Percentiles rank a stretch among this genome's conserved stretches.
phyloP scores from a whole-genome alignment of 768 basidiomycete species.

The Termitomyces sp. region DNA sequence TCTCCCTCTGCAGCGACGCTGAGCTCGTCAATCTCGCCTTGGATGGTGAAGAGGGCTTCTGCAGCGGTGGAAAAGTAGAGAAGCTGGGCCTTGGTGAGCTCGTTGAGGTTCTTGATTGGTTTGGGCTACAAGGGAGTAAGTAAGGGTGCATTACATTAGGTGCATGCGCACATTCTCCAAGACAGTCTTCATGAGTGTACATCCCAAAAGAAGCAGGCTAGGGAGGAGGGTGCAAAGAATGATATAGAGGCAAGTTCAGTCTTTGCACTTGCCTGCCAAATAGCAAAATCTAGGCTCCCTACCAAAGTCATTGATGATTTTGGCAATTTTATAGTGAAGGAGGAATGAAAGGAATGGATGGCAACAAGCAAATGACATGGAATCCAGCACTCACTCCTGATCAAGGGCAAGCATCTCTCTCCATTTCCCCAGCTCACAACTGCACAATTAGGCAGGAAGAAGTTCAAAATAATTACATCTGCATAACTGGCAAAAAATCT shows the following conservation, averaged over 20 bases:
- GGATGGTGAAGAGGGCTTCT: conserved; percentile 73
- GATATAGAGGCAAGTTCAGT: not conserved
- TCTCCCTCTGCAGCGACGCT: conserved; percentile 92
- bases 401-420: not conserved
- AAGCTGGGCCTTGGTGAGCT: conserved; percentile 84
- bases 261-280: not conserved
- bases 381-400: not conserved
- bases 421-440: not conserved
- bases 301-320: not conserved
- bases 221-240: not conserved
- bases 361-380: not conserved
- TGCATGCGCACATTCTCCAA: conserved; percentile 82
- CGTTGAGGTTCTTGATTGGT: conserved; percentile 90
- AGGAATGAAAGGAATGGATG: not conserved
- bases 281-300: not conserved
- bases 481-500: not conserved
- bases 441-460: not conserved
- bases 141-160: too few relatives aligned
- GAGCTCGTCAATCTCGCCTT: conserved; percentile 92
- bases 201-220: not conserved
- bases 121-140: conserved; percentile 62
- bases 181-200: conserved; percentile 91
- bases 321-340: not conserved
- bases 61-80: conserved; percentile 73
- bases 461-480: not conserved